phyloP scores from a whole-genome alignment of 768 basidiomycete species.

The Cyclocybe cylindracea region DNA sequence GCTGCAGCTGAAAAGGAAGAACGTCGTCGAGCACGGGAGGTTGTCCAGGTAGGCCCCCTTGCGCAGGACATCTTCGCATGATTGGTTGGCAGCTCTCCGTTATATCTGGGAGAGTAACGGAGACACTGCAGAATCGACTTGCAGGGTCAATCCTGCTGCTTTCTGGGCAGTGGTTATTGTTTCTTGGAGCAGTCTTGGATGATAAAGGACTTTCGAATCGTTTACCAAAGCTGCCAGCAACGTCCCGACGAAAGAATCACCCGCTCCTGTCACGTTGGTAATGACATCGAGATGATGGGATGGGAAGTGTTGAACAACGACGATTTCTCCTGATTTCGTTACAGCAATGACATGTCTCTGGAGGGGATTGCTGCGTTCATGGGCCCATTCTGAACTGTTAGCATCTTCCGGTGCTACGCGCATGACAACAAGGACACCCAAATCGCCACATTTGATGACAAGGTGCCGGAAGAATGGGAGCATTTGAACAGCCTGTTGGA shows the following conservation, averaged over 20 bases:
- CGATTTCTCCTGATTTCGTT: constrained; percentile 44
- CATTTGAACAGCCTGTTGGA: constrained; percentile 79
- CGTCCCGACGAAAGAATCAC: constrained; percentile 87
- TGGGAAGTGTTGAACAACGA: constrained; percentile 77
- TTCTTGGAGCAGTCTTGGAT: constrained; percentile 41
- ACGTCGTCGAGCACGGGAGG: constrained; percentile 49
- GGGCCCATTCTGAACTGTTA: constrained; percentile 49
- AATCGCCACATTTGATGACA: constrained; percentile 81
- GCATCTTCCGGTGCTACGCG: constrained; percentile 44
- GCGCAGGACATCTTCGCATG: too few species aligned
- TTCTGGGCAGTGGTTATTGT: constrained; percentile 60
- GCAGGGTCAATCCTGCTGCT: constrained; percentile 63
- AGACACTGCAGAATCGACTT: constrained; percentile 65
- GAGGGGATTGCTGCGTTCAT: constrained; percentile 45
- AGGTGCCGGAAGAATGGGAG: constrained; percentile 85
- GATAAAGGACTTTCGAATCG: constrained; percentile 44
- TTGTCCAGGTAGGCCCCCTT: constrained; percentile 64
- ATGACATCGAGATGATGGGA: constrained; percentile 44
- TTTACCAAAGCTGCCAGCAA: constrained; percentile 67
- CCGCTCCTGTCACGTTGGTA: constrained; percentile 87
- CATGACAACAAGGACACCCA: constrained; percentile 67
- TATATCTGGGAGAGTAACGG: constrained; percentile 37
- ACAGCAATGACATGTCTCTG: constrained; percentile 54
- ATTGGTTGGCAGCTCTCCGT: too few species aligned
- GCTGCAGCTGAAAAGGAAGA: constrained; percentile 45